Base-by-base conservation (phyloP, 108 stramenopile species). In the Cyclotella atomus region DNA sequence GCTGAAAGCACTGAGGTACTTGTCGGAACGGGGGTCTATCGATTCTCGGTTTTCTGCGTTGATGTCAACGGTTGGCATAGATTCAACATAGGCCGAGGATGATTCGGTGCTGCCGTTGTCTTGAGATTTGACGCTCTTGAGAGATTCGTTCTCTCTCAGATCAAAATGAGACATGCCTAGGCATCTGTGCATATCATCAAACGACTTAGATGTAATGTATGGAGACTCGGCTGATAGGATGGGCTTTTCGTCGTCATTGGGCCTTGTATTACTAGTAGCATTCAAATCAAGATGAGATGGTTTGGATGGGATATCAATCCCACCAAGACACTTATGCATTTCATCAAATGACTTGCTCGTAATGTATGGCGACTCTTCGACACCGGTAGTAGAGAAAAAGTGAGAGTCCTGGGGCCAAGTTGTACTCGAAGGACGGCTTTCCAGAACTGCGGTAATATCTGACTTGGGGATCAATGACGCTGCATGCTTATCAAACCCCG, bases 321-420 rank as follows among this genome's bases (percentile, higher is more conserved):
- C 38, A 10, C 70, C 77, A 24, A 79, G 53, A 45, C 44, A 71
- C 24, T 67, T 49, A 36, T 79, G 77, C 49, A 79, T 24, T 3
- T 79, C 77, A 38, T 79, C 70, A 52, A 79, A 79, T 1, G 77
- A 79, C 44, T 60, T 71, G 65, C 77, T 79, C 32, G 77, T 79
- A 30, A 79, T 79, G 53, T 66, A 79, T 4, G 77, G 77, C 32
- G 77, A 79, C 47, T 71, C 70, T 57, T 65, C 77, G 23, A 70
- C 59, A 32, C 34, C 46, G 27, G 67, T 67, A 28, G 67, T 67
- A 28, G 67, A 66, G 27, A 79, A 71, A 30, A 79, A 71, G 54
- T 64, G 69, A 14, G 70, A 71, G 25, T 71, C 34, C 21, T 66
- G 65, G 14, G 77, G 70, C 66, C 66, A 68, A 0, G 49, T 68